These are phyloP conservation scores for Gypsophila paniculata DNA, from an alignment of 179 eudicot genomes.

Conservation along the genomic window DNA sequence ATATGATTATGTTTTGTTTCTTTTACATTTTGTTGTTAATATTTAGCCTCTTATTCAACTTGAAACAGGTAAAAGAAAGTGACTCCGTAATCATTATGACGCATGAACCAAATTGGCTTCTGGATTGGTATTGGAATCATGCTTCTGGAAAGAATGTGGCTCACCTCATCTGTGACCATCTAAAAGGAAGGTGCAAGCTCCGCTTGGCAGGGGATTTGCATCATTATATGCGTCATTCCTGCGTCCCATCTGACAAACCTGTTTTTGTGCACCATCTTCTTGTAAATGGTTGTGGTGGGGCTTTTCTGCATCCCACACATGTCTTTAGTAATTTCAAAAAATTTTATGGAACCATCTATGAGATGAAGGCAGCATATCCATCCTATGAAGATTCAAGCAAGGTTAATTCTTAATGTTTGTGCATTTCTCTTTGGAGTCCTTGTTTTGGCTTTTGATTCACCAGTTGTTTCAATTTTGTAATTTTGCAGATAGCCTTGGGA, in stretches of 20 bases:
- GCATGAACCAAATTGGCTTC: slow-evolving; percentile 96
- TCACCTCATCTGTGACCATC: slow-evolving; percentile 61
- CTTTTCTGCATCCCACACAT: slow-evolving; percentile 97
- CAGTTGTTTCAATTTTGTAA: not conserved
- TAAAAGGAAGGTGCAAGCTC: slow-evolving; percentile 89
- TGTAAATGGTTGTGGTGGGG: slow-evolving; percentile 98
- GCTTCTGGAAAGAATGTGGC: slow-evolving; percentile 74
- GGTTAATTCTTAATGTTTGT: slow-evolving; percentile 35
- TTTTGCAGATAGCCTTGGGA: slow-evolving; percentile 87
- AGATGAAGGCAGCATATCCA: slow-evolving; percentile 80
- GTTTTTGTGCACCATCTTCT: slow-evolving; percentile 77
- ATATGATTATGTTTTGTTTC: too few species aligned
- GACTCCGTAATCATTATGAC: slow-evolving; percentile 93
- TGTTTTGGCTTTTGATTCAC: not conserved
- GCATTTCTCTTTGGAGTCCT: not conserved
- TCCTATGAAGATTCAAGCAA: slow-evolving; percentile 94
- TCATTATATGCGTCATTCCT: slow-evolving; percentile 95
- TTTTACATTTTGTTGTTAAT: too few species aligned
- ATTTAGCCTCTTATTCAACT: too few species aligned
- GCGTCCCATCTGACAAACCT: slow-evolving; percentile 75
- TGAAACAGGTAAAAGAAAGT: too few species aligned
- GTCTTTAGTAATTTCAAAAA: slow-evolving; percentile 69
- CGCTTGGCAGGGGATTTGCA: slow-evolving; percentile 95
- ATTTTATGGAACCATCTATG: slow-evolving; percentile 55
- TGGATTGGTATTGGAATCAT: slow-evolving; percentile 94